Base-by-base conservation (phyloP, 768 basidiomycete species). In the Mrakia blollopis region DNA sequence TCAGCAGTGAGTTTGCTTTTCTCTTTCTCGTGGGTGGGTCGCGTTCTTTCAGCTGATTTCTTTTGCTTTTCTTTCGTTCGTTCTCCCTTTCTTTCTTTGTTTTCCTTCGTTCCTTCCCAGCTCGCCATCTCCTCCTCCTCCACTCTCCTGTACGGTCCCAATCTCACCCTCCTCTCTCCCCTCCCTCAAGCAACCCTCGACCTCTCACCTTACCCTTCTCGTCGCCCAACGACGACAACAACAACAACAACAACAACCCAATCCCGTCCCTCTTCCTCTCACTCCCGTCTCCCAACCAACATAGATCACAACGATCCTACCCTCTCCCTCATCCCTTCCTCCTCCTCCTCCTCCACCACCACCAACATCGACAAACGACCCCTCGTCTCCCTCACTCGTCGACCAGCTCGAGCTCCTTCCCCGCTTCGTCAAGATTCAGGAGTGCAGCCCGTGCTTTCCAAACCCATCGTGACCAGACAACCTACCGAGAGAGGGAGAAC, bases 141-240 rank as follows among this genome's bases (percentile, higher is more conserved):
- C 25, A 54, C 23, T 25, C 44, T 74, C 44, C 62, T 63, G 32
- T 74, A 65, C 63, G 73, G 73, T 14, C 30, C 73, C 21, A 60
- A 50, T 18, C 50, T 74, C 28, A 50, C 63, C n/a, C 18, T 50
- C 50, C 35, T 72, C 52, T 39, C 50, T 39, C 71, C 71, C 6
- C 14, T 32, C 16, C 52, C 35, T 9, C 71, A 32, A 13, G 18
- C 10, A 2, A 32, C 50, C 0, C 30, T 57, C 50, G 35, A 72
- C 25, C 30, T 47, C 23, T 52, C 28, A 3, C 71, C 71, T 32
- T 32, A 72, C 23, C 71, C 54, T 9, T 44, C 28, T 57, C 71
- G 52, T 57, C 35, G 35, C 25, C n/a, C 28, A 3, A n/a, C n/a
- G n/a, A n/a, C n/a, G n/a, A n/a, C n/a, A n/a, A n/a, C n/a, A n/a